Evolutionary conservation across 306 rosid genomes (phyloP), one percentile per base, ranked within the genome.

Genomic region (Fagus crenata): DNA sequence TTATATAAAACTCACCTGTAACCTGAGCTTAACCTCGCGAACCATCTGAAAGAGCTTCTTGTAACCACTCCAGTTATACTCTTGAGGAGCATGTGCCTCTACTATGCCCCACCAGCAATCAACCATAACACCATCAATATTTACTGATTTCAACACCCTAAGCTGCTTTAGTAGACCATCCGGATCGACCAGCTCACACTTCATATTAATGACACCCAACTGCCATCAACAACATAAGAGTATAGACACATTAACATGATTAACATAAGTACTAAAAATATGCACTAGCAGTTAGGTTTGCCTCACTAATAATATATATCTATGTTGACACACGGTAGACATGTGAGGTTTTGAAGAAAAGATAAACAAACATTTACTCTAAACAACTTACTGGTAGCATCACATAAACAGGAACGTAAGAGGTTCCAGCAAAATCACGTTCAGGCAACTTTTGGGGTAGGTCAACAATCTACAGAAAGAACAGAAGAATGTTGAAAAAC

Each of bases 101-200:
- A 92, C 99, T 76, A 92, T 88, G 55, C 99, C 99, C 99, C 99
- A 96, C 99, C 99, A 96, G 87, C 98, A 92, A 81, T 96, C 93
- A 71, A 96, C 97, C 88, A 83, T 86, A 59, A 92, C 87, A 76
- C 99, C 99, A 80, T 92, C 98, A 77, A 89, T 91, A 72, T 88
- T 85, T 43, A 83, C 81, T 36, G 98, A 91, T 85, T 96, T 96
- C 89, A 96, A 88, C 56, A 86, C 77, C 84, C 86, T 92, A 82
- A 96, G 84, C 87, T 96, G 98, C 89, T 96, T 96, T 71, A 89
- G 84, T 51, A 92, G 77, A 56, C 90, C 93, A 82, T 96, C 98
- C 11, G 91, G 97, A 88, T 96, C 98, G 81, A 89, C 96, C 76
- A 96, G 86, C 80, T 92, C 99, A 71, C 98, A 92, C 79, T 96